Percentiles rank a stretch among this genome's conserved stretches.
Conservation (phyloP, 2,329 filamentous ascomycete species). For the Phialophora expanda region DNA sequence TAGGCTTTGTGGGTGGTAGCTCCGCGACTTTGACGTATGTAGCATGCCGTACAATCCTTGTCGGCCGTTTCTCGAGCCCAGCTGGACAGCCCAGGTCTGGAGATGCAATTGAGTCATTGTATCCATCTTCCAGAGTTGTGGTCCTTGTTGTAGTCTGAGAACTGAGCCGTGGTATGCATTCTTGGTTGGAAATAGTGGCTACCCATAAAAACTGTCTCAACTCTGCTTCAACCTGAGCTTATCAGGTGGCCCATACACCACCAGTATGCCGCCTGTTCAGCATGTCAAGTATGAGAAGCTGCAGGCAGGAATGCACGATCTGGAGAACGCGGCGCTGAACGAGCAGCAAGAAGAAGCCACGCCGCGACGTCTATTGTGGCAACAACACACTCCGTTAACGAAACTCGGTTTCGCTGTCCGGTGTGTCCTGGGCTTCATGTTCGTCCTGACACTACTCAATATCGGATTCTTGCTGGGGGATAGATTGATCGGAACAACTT, state of each 20-base stretch:
- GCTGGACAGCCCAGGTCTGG: too few species aligned
- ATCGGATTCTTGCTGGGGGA: conserved; percentile 10
- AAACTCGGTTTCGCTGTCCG: conserved; percentile 3
- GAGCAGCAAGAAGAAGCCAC: conserved; percentile 1
- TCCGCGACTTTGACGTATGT: too few species aligned
- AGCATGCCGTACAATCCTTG: too few species aligned
- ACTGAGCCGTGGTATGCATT: too few species aligned
- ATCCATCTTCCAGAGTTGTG: too few species aligned
- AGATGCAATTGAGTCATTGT: too few species aligned
- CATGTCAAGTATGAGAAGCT: conserved; percentile 1
- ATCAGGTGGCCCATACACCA: not conserved
- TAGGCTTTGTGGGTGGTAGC: too few species aligned
- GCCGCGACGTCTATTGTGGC: not conserved
- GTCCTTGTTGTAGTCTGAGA: too few species aligned
- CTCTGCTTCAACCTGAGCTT: not conserved
- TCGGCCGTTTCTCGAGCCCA: too few species aligned
- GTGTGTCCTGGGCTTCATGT: conserved; percentile 4
- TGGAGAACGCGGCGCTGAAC: not conserved
- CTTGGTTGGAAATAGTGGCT: too few species aligned
- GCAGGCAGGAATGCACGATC: not conserved
- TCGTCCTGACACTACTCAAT: conserved; percentile 9
- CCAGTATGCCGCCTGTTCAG: not conserved
- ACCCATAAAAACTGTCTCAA: too few species aligned
- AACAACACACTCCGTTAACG: not conserved
- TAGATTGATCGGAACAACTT: conserved; percentile 4